Conservation (phyloP, 192 early-diverging fungal genomes). For the Backusella psychrophila region DNA sequence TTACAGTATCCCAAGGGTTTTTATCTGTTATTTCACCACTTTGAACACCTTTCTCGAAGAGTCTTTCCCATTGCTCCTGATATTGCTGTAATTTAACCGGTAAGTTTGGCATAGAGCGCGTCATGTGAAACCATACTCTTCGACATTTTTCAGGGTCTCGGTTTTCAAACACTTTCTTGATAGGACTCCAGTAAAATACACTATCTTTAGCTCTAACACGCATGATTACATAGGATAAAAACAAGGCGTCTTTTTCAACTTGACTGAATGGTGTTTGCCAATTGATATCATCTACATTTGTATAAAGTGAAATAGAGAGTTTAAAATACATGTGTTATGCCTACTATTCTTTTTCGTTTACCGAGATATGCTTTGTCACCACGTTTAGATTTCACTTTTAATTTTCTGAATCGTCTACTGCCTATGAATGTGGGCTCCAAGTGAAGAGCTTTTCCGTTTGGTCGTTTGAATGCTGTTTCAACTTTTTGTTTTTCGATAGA, state of each 20-base stretch:
- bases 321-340: too few species aligned
- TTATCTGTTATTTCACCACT: background rate
- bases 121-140: background rate
- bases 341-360: background rate
- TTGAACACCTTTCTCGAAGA: background rate
- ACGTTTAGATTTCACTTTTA: background rate
- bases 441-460: background rate
- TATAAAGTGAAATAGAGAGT: background rate
- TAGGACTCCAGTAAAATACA: background rate
- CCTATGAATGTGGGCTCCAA: background rate
- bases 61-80: background rate
- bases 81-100: background rate
- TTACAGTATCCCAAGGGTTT: background rate
- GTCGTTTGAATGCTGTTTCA: background rate
- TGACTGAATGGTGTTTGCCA: background rate
- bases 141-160: background rate
- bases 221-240: slow-evolving; percentile 3
- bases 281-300: background rate
- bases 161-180: background rate
- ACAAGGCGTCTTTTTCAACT: background rate
- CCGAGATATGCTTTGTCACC: background rate
- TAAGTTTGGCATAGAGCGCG: background rate
- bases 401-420: slow-evolving; percentile 9
- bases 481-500: background rate
- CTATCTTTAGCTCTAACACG: background rate